Evolutionary conservation across 352 stramenopile genomes (phyloP), one percentile per base, ranked within the genome.

Genomic region (Discostella stelligera): DNA sequence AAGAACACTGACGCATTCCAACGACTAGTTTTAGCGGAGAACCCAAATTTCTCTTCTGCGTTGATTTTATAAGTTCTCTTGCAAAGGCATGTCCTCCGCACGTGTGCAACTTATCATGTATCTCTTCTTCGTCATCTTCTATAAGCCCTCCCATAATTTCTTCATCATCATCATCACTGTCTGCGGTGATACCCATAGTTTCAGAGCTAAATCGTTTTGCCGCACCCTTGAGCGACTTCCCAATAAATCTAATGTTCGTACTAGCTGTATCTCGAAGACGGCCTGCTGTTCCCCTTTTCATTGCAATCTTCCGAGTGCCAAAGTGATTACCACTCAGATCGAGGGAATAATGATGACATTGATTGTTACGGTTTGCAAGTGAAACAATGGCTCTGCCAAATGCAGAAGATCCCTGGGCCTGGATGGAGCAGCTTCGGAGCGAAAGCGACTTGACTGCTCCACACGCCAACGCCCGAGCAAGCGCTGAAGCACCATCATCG

Each of bases 161-260:
- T 74, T 89, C 88, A 55, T 92, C 86, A 55, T 92, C 86, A 55
- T 90, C 84, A 62, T 93, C 85, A 77, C 86, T 93, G 27, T 93
- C 84, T 18, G 74, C 69, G 55, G 70, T 77, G 11, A 80, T 52
- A 53, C 76, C 62, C 69, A 80, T 73, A 9, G 56, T 68, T 20
- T 73, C 66, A 53, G 66, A 63, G 49, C 52, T 16, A 48, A 70
- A 59, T 77, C 62, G 64, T 72, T 77, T 72, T 89, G 87, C n/a
- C 88, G 77, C 44, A 79, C 68, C 70, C 73, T 83, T 77, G 10
- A 93, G 52, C 16, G 58, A 82, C 60, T 87, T 89, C 5, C 78
- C 74, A 74, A 90, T 79, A 52, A 85, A 84, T 39, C 80, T 89
- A 61, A 93, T 89, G 56, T 93, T 90, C 4, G 80, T 83, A 27